Percentiles rank a stretch among this genome's conserved stretches.
Conservation (phyloP, 495 filamentous ascomycete genomes). For the Physcia stellaris region DNA sequence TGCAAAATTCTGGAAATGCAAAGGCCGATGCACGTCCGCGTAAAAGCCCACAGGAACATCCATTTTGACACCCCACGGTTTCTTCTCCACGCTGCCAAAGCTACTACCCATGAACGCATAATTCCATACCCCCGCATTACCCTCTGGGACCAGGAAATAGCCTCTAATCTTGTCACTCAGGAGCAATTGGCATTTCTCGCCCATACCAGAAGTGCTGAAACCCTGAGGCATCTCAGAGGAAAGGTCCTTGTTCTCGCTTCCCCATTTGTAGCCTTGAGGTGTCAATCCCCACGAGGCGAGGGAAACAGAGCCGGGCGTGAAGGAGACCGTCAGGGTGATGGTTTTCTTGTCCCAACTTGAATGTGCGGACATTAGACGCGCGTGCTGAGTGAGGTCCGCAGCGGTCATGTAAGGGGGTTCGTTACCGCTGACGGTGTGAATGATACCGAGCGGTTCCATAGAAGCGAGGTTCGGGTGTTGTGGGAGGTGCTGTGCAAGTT, state of each 20-base stretch:
- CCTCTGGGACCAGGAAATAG: constrained; percentile 87
- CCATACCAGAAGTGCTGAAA: constrained; percentile 73
- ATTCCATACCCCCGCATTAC: constrained; percentile 83
- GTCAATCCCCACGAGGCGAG: constrained; percentile 86
- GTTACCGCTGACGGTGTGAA: constrained; percentile 89
- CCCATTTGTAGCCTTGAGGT: constrained; percentile 91
- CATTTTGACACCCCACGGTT: constrained; percentile 76
- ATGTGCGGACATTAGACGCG: constrained; percentile 74
- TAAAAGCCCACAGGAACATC: constrained; percentile 86
- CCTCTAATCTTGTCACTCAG: constrained; percentile 86
- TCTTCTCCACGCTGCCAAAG: constrained; percentile 82
- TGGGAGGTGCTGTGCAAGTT: constrained; percentile 81
- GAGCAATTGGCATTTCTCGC: constrained; percentile 87
- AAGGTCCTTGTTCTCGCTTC: constrained; percentile 86
- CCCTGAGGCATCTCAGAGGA: constrained; percentile 85
- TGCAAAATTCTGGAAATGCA: constrained; percentile 91
- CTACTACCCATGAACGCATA: constrained; percentile 93
- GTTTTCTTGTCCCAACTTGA: constrained; percentile 86
- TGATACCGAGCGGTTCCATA: constrained; percentile 86
- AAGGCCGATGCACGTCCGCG: constrained; percentile 76
- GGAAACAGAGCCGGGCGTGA: constrained; percentile 96
- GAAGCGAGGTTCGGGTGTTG: constrained; percentile 82
- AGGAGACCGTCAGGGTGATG: constrained; percentile 89
- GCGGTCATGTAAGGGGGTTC: constrained; percentile 95
- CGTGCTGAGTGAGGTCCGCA: constrained; percentile 84